A percentile compares a stretch with the other conserved stretches of the same genome.
Conservation (phyloP, 2,329 filamentous ascomycete species). For the Colletotrichum shisoi region DNA sequence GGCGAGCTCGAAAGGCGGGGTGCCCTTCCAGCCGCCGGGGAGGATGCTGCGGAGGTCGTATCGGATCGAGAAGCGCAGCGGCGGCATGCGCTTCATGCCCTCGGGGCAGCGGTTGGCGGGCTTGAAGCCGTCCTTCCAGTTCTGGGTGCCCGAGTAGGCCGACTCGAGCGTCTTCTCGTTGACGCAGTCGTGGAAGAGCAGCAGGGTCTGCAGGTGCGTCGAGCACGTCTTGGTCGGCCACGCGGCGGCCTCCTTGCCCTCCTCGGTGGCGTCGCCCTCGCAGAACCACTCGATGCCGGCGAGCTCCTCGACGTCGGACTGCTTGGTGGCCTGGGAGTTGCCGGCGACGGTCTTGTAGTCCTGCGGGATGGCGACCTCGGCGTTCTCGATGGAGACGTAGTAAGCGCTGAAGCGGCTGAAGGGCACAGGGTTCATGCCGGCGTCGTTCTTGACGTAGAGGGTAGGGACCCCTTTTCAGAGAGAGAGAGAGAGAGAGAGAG, state of each 20-base stretch:
- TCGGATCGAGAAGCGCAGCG: conserved; percentile 57
- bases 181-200: conserved; percentile 44
- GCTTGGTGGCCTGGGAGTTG: conserved; percentile 47
- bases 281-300: conserved; percentile 44
- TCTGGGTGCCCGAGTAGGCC: conserved; percentile 41
- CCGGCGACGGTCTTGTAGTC: conserved; percentile 54
- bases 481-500: neutral
- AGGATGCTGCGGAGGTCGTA: conserved; percentile 55
- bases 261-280: conserved; percentile 44
- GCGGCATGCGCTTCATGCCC: conserved; percentile 56
- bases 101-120: conserved; percentile 51
- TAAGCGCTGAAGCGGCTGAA: conserved; percentile 55
- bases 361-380: conserved; percentile 56
- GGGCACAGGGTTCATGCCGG: conserved; percentile 47
- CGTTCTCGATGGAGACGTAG: conserved; percentile 53
- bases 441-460: conserved; percentile 48
- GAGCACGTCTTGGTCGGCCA: conserved; percentile 46
- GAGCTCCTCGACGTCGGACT: conserved; percentile 38
- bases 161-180: conserved; percentile 41
- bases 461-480: conserved; percentile 50
- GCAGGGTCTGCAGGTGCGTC: conserved; percentile 43
- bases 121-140: conserved; percentile 32
- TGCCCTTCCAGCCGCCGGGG: conserved; percentile 55
- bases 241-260: conserved; percentile 41
- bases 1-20: conserved; percentile 54